These are phyloP conservation scores for Atkinsonella hypoxylon DNA, from an alignment of 2,329 filamentous ascomycete species.

Conservation along the genomic window DNA sequence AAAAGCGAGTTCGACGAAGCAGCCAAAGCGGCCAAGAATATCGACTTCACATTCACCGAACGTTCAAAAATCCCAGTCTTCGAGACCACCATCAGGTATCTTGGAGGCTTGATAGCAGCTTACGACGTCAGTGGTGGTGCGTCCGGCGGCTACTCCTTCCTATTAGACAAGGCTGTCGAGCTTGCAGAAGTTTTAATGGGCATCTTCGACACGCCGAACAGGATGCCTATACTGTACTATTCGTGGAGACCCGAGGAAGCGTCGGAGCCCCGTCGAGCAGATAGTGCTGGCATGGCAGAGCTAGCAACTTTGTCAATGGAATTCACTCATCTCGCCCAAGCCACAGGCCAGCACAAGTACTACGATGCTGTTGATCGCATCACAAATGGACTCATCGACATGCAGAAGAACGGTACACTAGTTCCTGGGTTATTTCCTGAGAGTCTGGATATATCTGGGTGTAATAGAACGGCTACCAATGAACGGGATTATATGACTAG, in stretches of 20 bases:
- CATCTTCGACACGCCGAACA: slow-evolving; percentile 83
- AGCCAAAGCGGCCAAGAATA: slow-evolving; percentile 52
- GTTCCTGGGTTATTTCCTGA: slow-evolving; percentile 75
- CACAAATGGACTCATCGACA: slow-evolving; percentile 64
- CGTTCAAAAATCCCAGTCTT: slow-evolving; percentile 72
- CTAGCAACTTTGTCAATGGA: slow-evolving; percentile 74
- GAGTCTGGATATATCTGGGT: slow-evolving; percentile 66
- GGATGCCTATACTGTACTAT: slow-evolving; percentile 79
- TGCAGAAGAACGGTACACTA: slow-evolving; percentile 56
- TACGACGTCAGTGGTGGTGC: slow-evolving; percentile 69
- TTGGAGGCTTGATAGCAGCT: slow-evolving; percentile 74
- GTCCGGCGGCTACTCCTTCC: slow-evolving; percentile 43
- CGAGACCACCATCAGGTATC: slow-evolving; percentile 82
- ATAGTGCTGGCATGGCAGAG: slow-evolving; percentile 51
- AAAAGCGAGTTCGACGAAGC: slow-evolving; percentile 71
- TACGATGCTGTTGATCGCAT: slow-evolving; percentile 85
- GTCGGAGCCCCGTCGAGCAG: slow-evolving; percentile 51
- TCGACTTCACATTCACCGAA: slow-evolving; percentile 69
- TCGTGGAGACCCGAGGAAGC: slow-evolving; percentile 58
- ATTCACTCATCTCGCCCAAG: slow-evolving; percentile 77
- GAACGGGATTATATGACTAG: slow-evolving; percentile 18
- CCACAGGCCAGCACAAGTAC: slow-evolving; percentile 71
- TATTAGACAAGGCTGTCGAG: slow-evolving; percentile 69
- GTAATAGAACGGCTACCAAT: slow-evolving; percentile 43
- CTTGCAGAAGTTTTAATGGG: slow-evolving; percentile 71